phyloP scores from a whole-genome alignment of 768 basidiomycete genomes.

The Collybiopsis confluens region DNA sequence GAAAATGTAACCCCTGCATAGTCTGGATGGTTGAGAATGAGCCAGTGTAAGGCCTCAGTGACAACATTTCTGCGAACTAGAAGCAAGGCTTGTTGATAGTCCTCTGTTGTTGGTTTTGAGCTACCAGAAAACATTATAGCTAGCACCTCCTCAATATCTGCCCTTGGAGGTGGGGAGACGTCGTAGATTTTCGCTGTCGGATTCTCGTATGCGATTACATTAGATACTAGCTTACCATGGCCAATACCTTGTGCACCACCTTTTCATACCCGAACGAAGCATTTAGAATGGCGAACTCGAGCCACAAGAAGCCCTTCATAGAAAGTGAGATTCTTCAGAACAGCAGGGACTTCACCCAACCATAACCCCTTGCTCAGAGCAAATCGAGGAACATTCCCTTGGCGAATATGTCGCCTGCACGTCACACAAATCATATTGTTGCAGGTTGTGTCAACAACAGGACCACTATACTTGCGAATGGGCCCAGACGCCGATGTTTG shows the following conservation, averaged over 20 bases:
- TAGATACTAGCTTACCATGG: slow-evolving; percentile 13
- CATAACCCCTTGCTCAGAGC: slow-evolving; percentile 23
- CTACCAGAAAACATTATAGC: slow-evolving; percentile 30
- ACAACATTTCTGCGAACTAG: slow-evolving; percentile 24
- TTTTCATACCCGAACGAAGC: slow-evolving; percentile 13
- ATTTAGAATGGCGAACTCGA: slow-evolving; percentile 13
- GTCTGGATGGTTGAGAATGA: slow-evolving; percentile 29
- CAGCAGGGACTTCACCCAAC: slow-evolving; percentile 20
- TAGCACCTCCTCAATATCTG: slow-evolving; percentile 26
- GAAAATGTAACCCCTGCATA: slow-evolving; percentile 29
- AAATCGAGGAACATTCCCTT: slow-evolving; percentile 9
- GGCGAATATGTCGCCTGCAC: background rate
- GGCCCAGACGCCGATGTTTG: background rate
- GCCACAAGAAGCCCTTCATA: slow-evolving; percentile 19
- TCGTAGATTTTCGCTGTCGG: slow-evolving; percentile 15
- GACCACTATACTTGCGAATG: background rate
- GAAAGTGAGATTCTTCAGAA: slow-evolving; percentile 14
- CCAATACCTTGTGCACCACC: slow-evolving; percentile 14
- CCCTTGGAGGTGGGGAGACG: slow-evolving; percentile 16
- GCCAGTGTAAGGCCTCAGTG: slow-evolving; percentile 26
- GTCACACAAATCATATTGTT: background rate
- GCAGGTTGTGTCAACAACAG: background rate
- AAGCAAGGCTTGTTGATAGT: slow-evolving; percentile 21
- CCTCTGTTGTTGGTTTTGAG: slow-evolving; percentile 18
- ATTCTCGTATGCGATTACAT: slow-evolving; percentile 8